Evolutionary conservation across 1,139 yeast species (phyloP).

Genomic region (Candida frijolesensis): DNA sequence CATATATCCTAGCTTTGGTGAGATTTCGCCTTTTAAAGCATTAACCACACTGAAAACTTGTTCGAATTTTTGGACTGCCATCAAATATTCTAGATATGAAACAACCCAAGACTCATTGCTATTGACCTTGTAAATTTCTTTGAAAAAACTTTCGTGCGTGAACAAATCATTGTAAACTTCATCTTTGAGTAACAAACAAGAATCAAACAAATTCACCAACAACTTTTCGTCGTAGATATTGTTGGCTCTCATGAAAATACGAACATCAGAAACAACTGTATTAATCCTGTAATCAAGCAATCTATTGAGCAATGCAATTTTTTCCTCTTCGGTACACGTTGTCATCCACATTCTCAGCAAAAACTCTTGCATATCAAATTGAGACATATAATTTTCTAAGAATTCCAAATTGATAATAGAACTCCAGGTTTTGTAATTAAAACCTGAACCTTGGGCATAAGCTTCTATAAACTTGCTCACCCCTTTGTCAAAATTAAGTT

Average conservation of each 20-base stretch:
- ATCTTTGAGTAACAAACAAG: conserved; percentile 6
- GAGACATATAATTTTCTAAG: conserved; percentile 21
- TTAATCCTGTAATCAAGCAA: conserved; percentile 31
- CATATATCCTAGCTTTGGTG: conserved; percentile 8
- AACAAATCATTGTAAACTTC: conserved; percentile 6
- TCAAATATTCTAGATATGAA: conserved; percentile 22
- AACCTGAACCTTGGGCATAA: conserved; percentile 33
- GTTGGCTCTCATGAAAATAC: conserved; percentile 19
- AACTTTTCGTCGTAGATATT: conserved; percentile 13
- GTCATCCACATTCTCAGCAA: conserved; percentile 28
- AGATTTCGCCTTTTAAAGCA: neutral
- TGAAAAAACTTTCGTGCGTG: conserved; percentile 12
- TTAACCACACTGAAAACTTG: conserved; percentile 16
- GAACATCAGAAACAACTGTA: conserved; percentile 28
- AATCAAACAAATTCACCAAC: conserved; percentile 16
- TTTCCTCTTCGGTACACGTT: conserved; percentile 19
- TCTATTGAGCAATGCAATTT: conserved; percentile 19
- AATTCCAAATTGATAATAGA: conserved; percentile 36
- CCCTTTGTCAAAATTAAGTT: conserved; percentile 33
- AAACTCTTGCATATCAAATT: conserved; percentile 25
- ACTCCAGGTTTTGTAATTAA: conserved; percentile 36
- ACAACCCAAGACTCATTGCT: conserved; percentile 21
- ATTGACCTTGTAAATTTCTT: conserved; percentile 11
- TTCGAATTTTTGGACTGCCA: conserved; percentile 11
- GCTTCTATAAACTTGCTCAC: conserved; percentile 26